Evolutionary conservation across 371 early-diverging fungal species (phyloP), one percentile per base, ranked within the genome.

Genomic region (Sanchytrium tribonematis): DNA sequence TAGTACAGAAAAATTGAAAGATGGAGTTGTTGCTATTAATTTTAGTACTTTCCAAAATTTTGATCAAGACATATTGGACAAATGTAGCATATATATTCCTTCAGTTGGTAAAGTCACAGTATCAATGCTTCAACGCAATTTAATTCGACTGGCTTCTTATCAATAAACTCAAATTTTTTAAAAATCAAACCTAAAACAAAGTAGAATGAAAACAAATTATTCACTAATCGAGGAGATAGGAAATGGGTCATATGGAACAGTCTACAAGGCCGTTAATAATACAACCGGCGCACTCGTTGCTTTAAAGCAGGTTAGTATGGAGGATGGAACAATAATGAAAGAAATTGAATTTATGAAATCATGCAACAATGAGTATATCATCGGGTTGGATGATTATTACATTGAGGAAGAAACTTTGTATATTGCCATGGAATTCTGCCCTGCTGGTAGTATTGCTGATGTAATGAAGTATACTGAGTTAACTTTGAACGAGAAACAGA

Each of bases 71-170:
- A 83, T 94, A 73, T 87, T 85, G 76, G 80, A 86, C 16, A 84
- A 84, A 68, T 91, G 95, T 28, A 85, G 89, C 30, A 88, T 96
- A 74, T 96, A 86, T 74, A 91, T 96, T 68, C 91, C 93, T 0
- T 85, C 89, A 1, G 88, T 96, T n/a, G 97, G 97, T 68, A 94
- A 96, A 76, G 92, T 94, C 69, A 96, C 97, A 0, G 91, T 94
- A 1, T 87, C 91, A 17, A 96, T 96, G 97, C 80, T 95, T 69
- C 86, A 92, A 77, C 83, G 96, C 70, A 95, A 95, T 74, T 79
- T 95, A 69, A 78, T 93, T 66, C 82, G 93, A 66, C 79, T 91
- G 48, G 22, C 48, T 48, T 12, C 22, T 5, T 48, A 48, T 48
- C 48, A 48, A 48, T 48, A 48, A 48, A 48, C 22, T 22, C 5